Conservation (phyloP, 352 stramenopile species). For the Phytophthora cryptogea region DNA sequence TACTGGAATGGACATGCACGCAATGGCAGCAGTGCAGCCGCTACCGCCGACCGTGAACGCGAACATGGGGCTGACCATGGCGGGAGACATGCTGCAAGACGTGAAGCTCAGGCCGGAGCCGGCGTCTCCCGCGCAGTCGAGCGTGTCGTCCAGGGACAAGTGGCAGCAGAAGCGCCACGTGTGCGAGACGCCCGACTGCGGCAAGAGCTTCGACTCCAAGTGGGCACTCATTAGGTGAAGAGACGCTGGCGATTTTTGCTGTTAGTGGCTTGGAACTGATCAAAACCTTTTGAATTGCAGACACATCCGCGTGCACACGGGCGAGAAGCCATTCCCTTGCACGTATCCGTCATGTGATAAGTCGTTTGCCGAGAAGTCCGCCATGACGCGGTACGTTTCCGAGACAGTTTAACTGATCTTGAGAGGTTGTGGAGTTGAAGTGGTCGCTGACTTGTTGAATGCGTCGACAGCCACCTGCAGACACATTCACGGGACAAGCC, state of each 20-base stretch:
- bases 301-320: slow-evolving; percentile 88
- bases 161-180: slow-evolving; percentile 77
- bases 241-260: slow-evolving; percentile 1
- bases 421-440: slow-evolving; percentile 11
- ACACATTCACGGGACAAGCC: slow-evolving; percentile 86
- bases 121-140: slow-evolving; percentile 40
- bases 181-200: slow-evolving; percentile 66
- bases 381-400: slow-evolving; percentile 70
- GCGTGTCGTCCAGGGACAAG: slow-evolving; percentile 56
- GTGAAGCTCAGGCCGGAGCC: slow-evolving; percentile 19
- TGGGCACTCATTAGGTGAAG: slow-evolving; percentile 79
- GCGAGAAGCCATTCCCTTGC: slow-evolving; percentile 88
- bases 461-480: slow-evolving; percentile 63
- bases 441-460: slow-evolving; percentile 7
- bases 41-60: slow-evolving; percentile 20
- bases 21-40: slow-evolving; percentile 21
- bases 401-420: slow-evolving; percentile 17
- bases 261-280: slow-evolving; percentile 4
- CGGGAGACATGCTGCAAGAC: slow-evolving; percentile 16
- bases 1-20: slow-evolving; percentile 21
- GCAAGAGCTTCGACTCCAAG: slow-evolving; percentile 88
- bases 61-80: slow-evolving; percentile 23
- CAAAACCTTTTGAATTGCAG: slow-evolving; percentile 33
- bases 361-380: slow-evolving; percentile 88
- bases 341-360: slow-evolving; percentile 86